Base-by-base conservation (phyloP, 768 basidiomycete species). In the Lactarius hengduanensis region DNA sequence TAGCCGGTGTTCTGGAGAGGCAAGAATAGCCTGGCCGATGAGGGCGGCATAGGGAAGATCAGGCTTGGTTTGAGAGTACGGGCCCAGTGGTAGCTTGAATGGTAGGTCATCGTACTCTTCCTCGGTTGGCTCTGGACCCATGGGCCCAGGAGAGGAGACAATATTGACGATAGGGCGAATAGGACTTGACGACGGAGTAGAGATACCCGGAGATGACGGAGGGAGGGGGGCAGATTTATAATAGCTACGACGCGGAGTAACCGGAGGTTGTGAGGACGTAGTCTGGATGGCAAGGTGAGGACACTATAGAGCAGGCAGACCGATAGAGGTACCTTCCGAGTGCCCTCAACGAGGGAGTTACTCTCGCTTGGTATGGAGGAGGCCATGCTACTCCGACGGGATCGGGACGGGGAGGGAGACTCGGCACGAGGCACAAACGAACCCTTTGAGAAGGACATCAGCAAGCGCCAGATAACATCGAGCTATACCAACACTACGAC, bases 1-100 rank as follows among this genome's bases (percentile, higher is more conserved):
- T 60, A 98, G 86, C 61, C 91, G 88, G 71, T 91, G 90, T 34
- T 89, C 85, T 1, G 86, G 83, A 4, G 92, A 93, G 32, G 93
- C 90, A 68, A 96, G 81, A 66, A 99, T 87, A 16, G 96, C 96
- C 72, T 96, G 95, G 1, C 96, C 96, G 69, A 98, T 94, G 57
- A 98, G 85, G 2, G 95, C 96, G 5, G 97, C 96, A 73, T 98
- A 98, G 2, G 95, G 95, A 45, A 86, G 85, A 57, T 90, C 86
- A 0, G 97, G 97, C 74, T 95, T 93, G 62, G 81, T 82, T 43
- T 79, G 78, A 15, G 89, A 87, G 73, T 95, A 93, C 2, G 94
- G 93, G 32, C 94, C 93, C 4, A 89, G 84, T 0, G 96, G 96
- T 0, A 97, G 83, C 62, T 76, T 85, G 74, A 88, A 93, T 3